These are phyloP conservation scores for Yamadazyma conglobata DNA, from an alignment of 1,139 yeast species.

Conservation along the genomic window DNA sequence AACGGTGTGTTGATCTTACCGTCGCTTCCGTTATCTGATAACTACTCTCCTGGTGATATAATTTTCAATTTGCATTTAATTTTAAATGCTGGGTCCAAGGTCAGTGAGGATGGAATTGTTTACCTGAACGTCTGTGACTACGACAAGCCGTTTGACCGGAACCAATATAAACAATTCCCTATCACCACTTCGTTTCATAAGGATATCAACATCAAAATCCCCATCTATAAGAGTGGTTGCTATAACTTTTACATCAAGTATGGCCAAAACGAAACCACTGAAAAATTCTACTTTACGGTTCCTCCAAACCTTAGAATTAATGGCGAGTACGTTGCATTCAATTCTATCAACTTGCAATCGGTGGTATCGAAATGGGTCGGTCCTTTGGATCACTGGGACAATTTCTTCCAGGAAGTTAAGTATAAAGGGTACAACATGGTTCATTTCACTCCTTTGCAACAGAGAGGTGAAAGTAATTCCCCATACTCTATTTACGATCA, in stretches of 20 bases:
- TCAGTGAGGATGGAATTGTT: conserved; percentile 66
- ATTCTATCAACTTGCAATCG: conserved; percentile 80
- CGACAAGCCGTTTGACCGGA: conserved; percentile 50
- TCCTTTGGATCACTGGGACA: conserved; percentile 58
- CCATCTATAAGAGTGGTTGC: conserved; percentile 73
- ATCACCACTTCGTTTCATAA: conserved; percentile 50
- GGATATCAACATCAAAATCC: conserved; percentile 60
- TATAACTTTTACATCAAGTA: conserved; percentile 65
- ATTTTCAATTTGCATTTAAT: conserved; percentile 57
- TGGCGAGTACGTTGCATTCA: conserved; percentile 60
- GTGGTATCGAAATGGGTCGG: conserved; percentile 94
- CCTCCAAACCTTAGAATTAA: conserved; percentile 70
- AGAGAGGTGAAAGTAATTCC: conserved; percentile 84
- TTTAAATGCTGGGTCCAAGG: conserved; percentile 70
- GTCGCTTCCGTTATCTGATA: conserved; percentile 45
- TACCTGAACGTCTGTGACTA: conserved; percentile 71
- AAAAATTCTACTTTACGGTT: conserved; percentile 70
- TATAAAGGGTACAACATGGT: conserved; percentile 89
- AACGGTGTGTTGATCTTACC: conserved; percentile 69
- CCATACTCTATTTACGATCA: conserved; percentile 93
- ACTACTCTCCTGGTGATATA: conserved; percentile 38
- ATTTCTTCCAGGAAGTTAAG: conserved; percentile 56
- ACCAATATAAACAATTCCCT: conserved; percentile 46
- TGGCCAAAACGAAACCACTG: conserved; percentile 37
- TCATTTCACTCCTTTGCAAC: conserved; percentile 91